Evolutionary conservation across 1,139 yeast genomes (phyloP), one percentile per base, ranked within the genome.

Genomic region (Taphrina betulina): DNA sequence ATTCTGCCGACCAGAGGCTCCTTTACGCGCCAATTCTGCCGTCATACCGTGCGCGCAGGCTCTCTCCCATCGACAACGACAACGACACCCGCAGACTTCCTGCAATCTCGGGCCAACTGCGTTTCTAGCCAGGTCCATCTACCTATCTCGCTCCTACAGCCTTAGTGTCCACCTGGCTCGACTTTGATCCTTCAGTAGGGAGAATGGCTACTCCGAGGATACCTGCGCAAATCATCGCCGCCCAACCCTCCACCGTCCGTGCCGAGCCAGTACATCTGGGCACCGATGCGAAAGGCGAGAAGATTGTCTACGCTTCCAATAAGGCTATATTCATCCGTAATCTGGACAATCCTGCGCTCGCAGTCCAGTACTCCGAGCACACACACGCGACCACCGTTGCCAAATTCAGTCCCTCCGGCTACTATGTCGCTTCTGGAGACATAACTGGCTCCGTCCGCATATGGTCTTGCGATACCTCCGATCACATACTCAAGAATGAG

Each of bases 391-490:
- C 95, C 24, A 84, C 95, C 0, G 95, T 84, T 3, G 96, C 94
- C 8, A 78, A 80, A 40, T 88, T 92, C 68, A 76, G 95, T 0
- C 95, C 97, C 1, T 82, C 90, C 12, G 97, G 98, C 1, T 84
- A 77, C 69, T 90, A 87, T 69, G 73, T 92, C 29, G 96, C 96
- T 1, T 85, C 95, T 1, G 98, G 96, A 42, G 99, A 57, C 23
- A 45, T 24, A 31, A 43, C 82, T 8, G 98, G 98, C 24, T 79
- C 80, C 60, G 92, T 92, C 46, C 85, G 86, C 63, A 80, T 92
- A 43, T 90, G 97, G 96, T 95, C 88, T 65, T 75, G 81, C 40
- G 78, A 72, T 4, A 76, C 78, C 19, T 80, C 77, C 37, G 89
- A 83, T 60, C 60, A 83, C 58, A 69, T 75, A 26, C 72, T 87